phyloP scores from a whole-genome alignment of 805 yeast genomes.

The Candida pseudoglaebosa region DNA sequence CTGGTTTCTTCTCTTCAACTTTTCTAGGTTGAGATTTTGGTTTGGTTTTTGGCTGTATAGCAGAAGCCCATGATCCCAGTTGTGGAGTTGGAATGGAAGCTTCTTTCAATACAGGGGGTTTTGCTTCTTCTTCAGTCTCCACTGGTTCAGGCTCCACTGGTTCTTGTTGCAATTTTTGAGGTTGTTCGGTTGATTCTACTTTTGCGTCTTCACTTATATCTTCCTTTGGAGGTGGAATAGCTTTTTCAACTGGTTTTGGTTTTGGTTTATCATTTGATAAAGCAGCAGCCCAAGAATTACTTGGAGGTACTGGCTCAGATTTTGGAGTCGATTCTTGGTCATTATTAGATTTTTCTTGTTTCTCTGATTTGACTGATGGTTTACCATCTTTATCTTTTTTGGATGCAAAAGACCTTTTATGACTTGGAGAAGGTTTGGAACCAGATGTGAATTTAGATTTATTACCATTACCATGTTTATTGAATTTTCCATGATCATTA shows the following conservation, averaged over 20 bases:
- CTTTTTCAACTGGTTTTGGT: constrained; percentile 19
- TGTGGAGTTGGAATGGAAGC: constrained; percentile 47
- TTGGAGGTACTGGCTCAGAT: constrained; percentile 10
- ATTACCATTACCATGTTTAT: constrained; percentile 19
- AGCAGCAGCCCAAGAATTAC: constrained; percentile 45
- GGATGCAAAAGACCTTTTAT: constrained; percentile 1
- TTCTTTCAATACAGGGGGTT: constrained; percentile 24
- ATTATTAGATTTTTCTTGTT: neutral
- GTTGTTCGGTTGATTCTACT: constrained; percentile 12
- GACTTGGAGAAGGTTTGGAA: constrained; percentile 1
- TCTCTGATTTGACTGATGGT: neutral
- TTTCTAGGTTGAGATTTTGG: constrained; percentile 40
- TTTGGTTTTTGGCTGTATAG: constrained; percentile 47
- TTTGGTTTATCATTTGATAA: constrained; percentile 33
- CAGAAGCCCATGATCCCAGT: constrained; percentile 65
- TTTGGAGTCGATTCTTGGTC: neutral
- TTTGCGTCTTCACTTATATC: constrained; percentile 8
- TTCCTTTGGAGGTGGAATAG: constrained; percentile 7
- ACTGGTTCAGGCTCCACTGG: constrained; percentile 11
- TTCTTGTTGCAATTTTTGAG: too few species aligned
- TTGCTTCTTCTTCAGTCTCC: constrained; percentile 8
- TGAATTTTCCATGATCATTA: constrained; percentile 35
- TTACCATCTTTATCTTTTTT: constrained; percentile 1
- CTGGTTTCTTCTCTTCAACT: constrained; percentile 24
- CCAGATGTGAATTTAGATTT: constrained; percentile 6